Conservation (phyloP, 345 rosid genomes). For the Pistacia atlantica region DNA sequence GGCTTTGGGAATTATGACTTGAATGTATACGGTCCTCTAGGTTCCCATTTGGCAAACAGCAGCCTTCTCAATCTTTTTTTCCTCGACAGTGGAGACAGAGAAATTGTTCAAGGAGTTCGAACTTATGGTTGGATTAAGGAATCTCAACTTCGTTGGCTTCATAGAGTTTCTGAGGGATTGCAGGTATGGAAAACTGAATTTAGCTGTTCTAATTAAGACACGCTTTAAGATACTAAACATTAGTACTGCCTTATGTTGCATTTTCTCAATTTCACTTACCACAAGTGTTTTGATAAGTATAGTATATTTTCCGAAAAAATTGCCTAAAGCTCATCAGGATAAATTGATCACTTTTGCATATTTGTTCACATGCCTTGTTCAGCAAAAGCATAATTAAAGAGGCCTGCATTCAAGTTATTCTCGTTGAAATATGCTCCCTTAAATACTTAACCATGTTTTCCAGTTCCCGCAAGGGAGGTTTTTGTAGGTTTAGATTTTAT, state of each 20-base stretch:
- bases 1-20: slow-evolving; percentile 83
- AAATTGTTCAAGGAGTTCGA: slow-evolving; percentile 55
- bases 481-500: slow-evolving; percentile 36
- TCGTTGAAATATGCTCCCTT: background rate
- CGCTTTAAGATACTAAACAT: background rate
- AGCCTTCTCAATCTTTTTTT: slow-evolving; percentile 80
- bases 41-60: slow-evolving; percentile 69
- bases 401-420: background rate
- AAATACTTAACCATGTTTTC: slow-evolving; percentile 10
- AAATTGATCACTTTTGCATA: too few relatives aligned
- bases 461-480: slow-evolving; percentile 16
- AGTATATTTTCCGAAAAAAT: background rate
- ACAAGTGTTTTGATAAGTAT: background rate
- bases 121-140: slow-evolving; percentile 91
- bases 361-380: background rate
- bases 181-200: slow-evolving; percentile 40
- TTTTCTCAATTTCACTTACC: background rate
- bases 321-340: background rate
- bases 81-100: slow-evolving; percentile 89
- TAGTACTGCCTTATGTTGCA: background rate
- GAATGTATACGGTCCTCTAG: slow-evolving; percentile 69
- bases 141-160: slow-evolving; percentile 86
- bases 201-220: background rate
- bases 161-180: slow-evolving; percentile 40
- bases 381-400: background rate